Base-by-base conservation (phyloP, 225 moss, liverwort and hornwort genomes). In the Bryoerythrophyllum caledonicum region DNA sequence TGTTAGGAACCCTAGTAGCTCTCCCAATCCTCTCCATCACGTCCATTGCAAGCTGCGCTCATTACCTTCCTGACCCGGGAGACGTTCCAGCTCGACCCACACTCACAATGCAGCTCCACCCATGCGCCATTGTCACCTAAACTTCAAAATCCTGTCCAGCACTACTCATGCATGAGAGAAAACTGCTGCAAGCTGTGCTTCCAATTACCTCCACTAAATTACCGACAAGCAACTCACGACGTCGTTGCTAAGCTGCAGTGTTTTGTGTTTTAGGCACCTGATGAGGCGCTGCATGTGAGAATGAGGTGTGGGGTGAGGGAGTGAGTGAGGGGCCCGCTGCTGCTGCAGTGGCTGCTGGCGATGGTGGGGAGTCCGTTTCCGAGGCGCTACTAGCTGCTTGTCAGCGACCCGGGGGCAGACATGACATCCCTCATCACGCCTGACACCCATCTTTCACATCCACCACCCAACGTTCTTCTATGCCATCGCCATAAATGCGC, bases 391-490 rank as follows among this genome's bases (percentile, higher is more conserved):
- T 4, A 15, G 44, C 44, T 44, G 48, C 48, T 17, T 78, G 82
- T 83, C 82, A 75, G 79, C 19, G 11, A 25, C 4, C 37, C 7
- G 37, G 14, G 35, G 19, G 72, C 65, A 74, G 78, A 59, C 52
- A 34, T 34, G 65, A 58, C 28, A 17, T 62, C 41, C 21, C 71
- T 78, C 71, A 56, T 78, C 46, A 23, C 82, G 1, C 1, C 48
- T 82, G 82, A 82, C 82, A 63, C 81, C 26, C 20, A 3, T 16
- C 74, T 19, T 71, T 20, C 40, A 2, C 10, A 63, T 52, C 63
- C 74, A 37, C 38, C 38, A 67, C 53, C 43, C 76, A 81, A 76
- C 78, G 74, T 74, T 69, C 74, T 1, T 57, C 73, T 44, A 54
- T 32, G 43, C 26, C 15, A 21, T 15, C 46, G n/a, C 44, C 14